Evolutionary conservation across 2,329 filamentous ascomycete species (phyloP).

Genomic region (Blastomyces gilchristii): DNA sequence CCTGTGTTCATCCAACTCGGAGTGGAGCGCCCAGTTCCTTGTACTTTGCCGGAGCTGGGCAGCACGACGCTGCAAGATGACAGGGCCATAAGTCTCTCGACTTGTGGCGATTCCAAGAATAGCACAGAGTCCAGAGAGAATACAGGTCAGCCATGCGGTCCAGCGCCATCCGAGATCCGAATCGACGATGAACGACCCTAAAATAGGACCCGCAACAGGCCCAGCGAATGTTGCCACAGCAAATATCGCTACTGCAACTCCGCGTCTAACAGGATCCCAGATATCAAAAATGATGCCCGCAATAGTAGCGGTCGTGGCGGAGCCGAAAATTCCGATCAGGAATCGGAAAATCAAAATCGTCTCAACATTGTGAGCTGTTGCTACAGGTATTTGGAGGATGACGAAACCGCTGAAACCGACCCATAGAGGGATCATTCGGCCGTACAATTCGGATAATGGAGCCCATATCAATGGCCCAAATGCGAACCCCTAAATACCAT

Average conservation of each 20-base stretch:
- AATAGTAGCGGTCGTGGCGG: slow-evolving; percentile 42
- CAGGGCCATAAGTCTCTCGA: slow-evolving; percentile 43
- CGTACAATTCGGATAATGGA: slow-evolving; percentile 41
- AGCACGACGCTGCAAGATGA: slow-evolving; percentile 42
- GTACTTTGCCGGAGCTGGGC: slow-evolving; percentile 39
- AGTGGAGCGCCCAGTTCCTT: slow-evolving; percentile 38
- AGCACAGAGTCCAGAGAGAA: slow-evolving; percentile 37
- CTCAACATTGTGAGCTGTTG: slow-evolving; percentile 43
- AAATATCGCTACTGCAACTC: slow-evolving; percentile 38
- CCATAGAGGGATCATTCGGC: slow-evolving; percentile 41
- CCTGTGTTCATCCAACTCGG: slow-evolving; percentile 36
- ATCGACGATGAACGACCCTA: slow-evolving; percentile 42
- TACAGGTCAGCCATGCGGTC: slow-evolving; percentile 47
- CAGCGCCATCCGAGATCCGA: slow-evolving; percentile 47
- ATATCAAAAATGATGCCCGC: slow-evolving; percentile 43
- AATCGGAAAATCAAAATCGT: slow-evolving; percentile 48
- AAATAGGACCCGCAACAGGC: slow-evolving; percentile 40
- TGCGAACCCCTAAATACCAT: slow-evolving; percentile 24
- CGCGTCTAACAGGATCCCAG: slow-evolving; percentile 40
- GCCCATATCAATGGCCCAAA: slow-evolving; percentile 35
- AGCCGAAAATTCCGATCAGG: slow-evolving; percentile 44
- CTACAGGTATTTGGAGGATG: slow-evolving; percentile 48
- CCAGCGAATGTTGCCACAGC: slow-evolving; percentile 40
- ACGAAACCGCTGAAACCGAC: slow-evolving; percentile 40
- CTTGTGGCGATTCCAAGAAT: slow-evolving; percentile 38